Evolutionary conservation across 176 grass and related monocot genomes (phyloP).

Genomic region (Carex pumila): DNA sequence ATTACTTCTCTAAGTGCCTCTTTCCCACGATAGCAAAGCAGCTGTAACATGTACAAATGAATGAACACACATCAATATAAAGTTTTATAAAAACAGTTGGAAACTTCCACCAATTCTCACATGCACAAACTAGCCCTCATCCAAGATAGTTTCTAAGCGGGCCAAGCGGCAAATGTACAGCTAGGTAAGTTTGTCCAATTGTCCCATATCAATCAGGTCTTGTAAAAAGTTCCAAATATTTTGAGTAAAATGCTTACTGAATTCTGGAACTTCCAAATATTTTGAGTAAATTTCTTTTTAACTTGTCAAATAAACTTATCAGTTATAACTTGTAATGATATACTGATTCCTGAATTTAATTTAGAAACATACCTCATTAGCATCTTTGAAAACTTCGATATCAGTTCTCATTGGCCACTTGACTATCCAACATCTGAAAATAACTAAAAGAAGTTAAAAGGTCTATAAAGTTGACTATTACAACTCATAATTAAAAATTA

Average conservation of each 20-base stretch:
- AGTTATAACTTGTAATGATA: not conserved
- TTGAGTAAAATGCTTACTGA: not conserved
- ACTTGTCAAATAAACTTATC: not conserved
- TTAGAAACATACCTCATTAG: constrained; percentile 71
- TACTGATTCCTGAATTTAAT: not conserved
- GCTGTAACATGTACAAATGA: constrained; percentile 38
- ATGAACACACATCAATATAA: not conserved
- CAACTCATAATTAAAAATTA: constrained; percentile 1
- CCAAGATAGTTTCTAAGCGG: not conserved
- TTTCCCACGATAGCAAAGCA: constrained; percentile 75
- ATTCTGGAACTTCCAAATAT: not conserved
- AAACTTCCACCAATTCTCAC: not conserved
- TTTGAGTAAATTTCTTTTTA: not conserved
- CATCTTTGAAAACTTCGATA: constrained; percentile 72
- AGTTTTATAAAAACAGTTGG: not conserved
- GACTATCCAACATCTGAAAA: constrained; percentile 91
- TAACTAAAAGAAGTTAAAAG: constrained; percentile 24
- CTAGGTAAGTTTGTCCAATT: not conserved
- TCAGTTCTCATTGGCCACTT: constrained; percentile 74
- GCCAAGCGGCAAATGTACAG: not conserved
- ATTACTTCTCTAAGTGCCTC: constrained; percentile 67
- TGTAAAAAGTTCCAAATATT: too few species aligned
- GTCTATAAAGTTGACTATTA: constrained; percentile 8
- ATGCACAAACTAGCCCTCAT: not conserved
- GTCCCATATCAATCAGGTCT: not conserved